Evolutionary conservation across 306 rosid genomes (phyloP).

Genomic region (Cucurbita argyrosperma): DNA sequence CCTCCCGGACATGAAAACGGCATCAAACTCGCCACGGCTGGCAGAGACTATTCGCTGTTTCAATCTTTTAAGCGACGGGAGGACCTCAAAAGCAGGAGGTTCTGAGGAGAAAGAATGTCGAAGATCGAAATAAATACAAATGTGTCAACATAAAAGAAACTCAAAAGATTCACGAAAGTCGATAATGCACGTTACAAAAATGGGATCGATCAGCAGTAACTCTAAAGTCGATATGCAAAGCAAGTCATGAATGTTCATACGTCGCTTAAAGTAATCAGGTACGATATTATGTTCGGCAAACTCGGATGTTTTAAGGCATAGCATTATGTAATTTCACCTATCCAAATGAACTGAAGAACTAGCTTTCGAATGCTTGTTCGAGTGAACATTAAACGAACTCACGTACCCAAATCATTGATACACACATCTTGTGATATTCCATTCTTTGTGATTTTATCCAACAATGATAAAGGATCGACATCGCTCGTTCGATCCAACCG

Average conservation of each 20-base stretch:
- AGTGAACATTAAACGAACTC: not conserved
- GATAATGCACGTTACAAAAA: not conserved
- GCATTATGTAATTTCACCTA: not conserved
- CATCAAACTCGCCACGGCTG: conserved; percentile 70
- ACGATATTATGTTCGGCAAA: no score
- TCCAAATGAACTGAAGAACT: not conserved
- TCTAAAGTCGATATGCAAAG: not conserved
- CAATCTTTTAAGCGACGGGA: conserved; percentile 79
- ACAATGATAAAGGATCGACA: conserved; percentile 57
- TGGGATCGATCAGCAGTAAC: not conserved
- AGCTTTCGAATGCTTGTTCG: not conserved
- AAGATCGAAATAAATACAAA: not conserved
- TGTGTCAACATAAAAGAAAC: not conserved
- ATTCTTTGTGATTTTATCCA: conserved; percentile 49
- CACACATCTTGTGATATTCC: conserved; percentile 86
- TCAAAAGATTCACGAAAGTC: not conserved
- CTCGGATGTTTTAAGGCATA: not conserved
- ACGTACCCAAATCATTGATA: conserved; percentile 78
- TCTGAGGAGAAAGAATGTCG: conserved; percentile 25
- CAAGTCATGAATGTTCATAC: not conserved
- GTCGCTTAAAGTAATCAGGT: not conserved
- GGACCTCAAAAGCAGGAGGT: conserved; percentile 89
- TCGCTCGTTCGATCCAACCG: conserved; percentile 55
- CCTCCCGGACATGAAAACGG: conserved; percentile 99
- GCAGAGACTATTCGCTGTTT: conserved; percentile 76